Evolutionary conservation across 2,329 filamentous ascomycete genomes (phyloP).

Genomic region (Leptoxyphium fumago): DNA sequence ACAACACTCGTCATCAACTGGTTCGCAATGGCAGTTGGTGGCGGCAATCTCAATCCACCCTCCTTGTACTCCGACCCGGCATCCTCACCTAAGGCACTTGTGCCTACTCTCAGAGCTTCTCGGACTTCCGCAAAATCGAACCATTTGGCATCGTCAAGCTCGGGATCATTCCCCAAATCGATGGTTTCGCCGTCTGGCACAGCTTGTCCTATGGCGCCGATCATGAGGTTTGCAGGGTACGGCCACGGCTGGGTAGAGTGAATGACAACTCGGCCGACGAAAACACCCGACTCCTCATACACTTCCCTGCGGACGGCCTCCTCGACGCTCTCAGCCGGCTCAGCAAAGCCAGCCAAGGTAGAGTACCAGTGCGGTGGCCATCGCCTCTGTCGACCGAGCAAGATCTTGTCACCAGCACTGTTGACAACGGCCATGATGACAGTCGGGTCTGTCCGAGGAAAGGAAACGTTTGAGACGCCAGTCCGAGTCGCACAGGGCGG

Average conservation of each 20-base stretch:
- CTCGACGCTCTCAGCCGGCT: constrained; percentile 36
- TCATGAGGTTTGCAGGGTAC: constrained; percentile 40
- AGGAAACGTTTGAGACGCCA: constrained; percentile 78
- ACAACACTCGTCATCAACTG: constrained; percentile 69
- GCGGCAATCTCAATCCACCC: constrained; percentile 66
- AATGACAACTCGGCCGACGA: constrained; percentile 35
- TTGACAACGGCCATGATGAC: constrained; percentile 92
- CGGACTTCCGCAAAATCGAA: constrained; percentile 67
- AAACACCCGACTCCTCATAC: constrained; percentile 35
- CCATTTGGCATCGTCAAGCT: constrained; percentile 84
- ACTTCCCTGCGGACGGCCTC: constrained; percentile 37
- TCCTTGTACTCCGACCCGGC: constrained; percentile 55
- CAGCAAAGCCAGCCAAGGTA: constrained; percentile 50
- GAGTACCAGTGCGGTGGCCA: constrained; percentile 80
- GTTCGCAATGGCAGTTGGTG: constrained; percentile 81
- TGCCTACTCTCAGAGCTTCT: constrained; percentile 54
- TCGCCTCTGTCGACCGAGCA: constrained; percentile 72
- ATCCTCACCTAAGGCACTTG: constrained; percentile 50
- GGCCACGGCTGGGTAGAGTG: constrained; percentile 39
- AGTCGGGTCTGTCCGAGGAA: constrained; percentile 84
- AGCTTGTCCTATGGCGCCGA: constrained; percentile 68
- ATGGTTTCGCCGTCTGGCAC: constrained; percentile 64
- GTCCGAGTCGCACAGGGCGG: constrained; percentile 65
- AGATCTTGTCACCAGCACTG: constrained; percentile 57
- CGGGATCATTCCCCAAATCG: constrained; percentile 71